Evolutionary conservation across 257 asterid species (phyloP).

Genomic region (Petunia secreta): DNA sequence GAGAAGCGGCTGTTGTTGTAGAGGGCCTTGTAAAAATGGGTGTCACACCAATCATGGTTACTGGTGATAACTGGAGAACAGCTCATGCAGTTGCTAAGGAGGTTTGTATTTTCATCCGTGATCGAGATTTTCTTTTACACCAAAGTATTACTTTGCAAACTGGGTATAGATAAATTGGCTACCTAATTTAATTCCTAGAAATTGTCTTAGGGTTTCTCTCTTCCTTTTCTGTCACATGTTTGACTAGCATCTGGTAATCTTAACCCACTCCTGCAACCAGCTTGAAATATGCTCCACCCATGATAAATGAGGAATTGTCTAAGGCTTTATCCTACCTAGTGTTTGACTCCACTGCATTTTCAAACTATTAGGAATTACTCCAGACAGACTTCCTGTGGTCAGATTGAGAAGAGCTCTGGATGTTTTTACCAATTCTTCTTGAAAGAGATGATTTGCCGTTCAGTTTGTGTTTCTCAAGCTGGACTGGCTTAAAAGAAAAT

Average conservation of each 20-base stretch:
- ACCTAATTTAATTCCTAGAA: background rate
- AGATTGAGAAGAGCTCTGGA: background rate
- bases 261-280: constrained; percentile 21
- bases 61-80: constrained; percentile 99
- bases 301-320: background rate
- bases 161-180: background rate
- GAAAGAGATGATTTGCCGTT: constrained; percentile 23
- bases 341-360: constrained; percentile 5
- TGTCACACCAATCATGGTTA: constrained; percentile 89
- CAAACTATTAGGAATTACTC: background rate
- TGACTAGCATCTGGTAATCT: background rate
- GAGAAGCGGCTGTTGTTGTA: constrained; percentile 94
- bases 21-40: constrained; percentile 96
- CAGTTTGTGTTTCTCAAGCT: background rate
- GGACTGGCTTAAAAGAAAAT: background rate
- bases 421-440: background rate
- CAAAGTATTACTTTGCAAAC: background rate
- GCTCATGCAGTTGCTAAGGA: constrained; percentile 97
- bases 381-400: background rate
- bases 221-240: background rate
- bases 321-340: constrained; percentile 3
- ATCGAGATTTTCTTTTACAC: constrained; percentile 13
- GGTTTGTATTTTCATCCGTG: constrained; percentile 47
- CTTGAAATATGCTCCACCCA: background rate
- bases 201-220: constrained; percentile 7